phyloP scores from a whole-genome alignment of 768 basidiomycete genomes.

The Tricholoma matsutake region DNA sequence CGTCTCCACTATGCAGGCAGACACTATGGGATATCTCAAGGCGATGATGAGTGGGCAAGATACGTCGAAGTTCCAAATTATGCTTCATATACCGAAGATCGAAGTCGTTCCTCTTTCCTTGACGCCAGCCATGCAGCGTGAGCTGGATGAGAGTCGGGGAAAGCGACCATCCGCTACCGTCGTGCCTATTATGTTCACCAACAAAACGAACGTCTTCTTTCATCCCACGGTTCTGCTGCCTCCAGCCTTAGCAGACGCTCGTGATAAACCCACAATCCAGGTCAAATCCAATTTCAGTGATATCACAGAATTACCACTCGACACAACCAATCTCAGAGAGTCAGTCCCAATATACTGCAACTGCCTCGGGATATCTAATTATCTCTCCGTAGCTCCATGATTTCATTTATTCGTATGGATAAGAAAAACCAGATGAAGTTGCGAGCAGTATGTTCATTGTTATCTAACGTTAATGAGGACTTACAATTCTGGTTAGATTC shows the following conservation, averaged over 20 bases:
- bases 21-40: background rate
- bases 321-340: constrained; percentile 1
- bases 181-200: constrained; percentile 5
- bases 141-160: constrained; percentile 2
- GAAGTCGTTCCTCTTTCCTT: background rate
- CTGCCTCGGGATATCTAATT: background rate
- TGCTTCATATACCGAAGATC: background rate
- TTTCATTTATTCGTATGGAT: constrained; percentile 4
- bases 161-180: background rate
- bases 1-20: constrained; percentile 1
- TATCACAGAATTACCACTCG: constrained; percentile 3
- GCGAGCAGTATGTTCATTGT: constrained; percentile 1
- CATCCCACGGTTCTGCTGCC: background rate
- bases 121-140: constrained; percentile 7
- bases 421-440: constrained; percentile 8
- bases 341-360: background rate
- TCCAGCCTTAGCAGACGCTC: background rate
- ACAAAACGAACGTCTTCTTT: constrained; percentile 8
- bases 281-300: constrained; percentile 1
- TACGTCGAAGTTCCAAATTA: background rate
- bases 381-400: background rate
- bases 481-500: background rate
- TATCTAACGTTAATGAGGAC: background rate
- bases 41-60: background rate
- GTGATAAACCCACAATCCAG: constrained; percentile 2